Evolutionary conservation across 1,139 yeast genomes (phyloP).

Genomic region (Arxiozyma telluris): DNA sequence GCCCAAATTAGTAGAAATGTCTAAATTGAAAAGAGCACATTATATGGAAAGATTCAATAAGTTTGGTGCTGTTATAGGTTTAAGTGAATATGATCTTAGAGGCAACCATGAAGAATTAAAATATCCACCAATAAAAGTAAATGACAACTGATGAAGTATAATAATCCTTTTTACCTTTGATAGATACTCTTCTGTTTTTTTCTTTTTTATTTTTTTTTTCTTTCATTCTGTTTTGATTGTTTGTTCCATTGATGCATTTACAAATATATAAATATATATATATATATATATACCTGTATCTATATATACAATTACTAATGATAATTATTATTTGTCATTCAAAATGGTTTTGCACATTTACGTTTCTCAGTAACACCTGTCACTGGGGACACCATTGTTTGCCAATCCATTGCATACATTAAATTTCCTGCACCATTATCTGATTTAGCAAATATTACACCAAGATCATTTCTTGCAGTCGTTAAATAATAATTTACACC

Average conservation of each 20-base stretch:
- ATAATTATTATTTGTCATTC: neutral
- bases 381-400: slow-evolving; percentile 76
- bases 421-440: slow-evolving; percentile 63
- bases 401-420: slow-evolving; percentile 94
- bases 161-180: neutral
- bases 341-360: slow-evolving; percentile 88
- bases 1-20: slow-evolving; percentile 57
- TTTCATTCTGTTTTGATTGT: neutral
- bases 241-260: neutral
- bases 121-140: slow-evolving; percentile 28
- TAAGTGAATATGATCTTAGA: slow-evolving; percentile 75
- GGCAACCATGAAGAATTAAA: slow-evolving; percentile 42
- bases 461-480: slow-evolving; percentile 85
- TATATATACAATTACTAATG: neutral
- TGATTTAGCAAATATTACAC: slow-evolving; percentile 81
- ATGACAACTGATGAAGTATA: neutral
- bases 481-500: slow-evolving; percentile 83
- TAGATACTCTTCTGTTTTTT: neutral
- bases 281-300: too few relatives aligned
- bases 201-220: neutral
- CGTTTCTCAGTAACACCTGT: slow-evolving; percentile 72
- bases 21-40: slow-evolving; percentile 44
- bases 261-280: slow-evolving; percentile 1
- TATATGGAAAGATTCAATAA: slow-evolving; percentile 55
- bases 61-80: slow-evolving; percentile 66